Base-by-base conservation (phyloP, 2,329 filamentous ascomycete genomes). In the Colletotrichum sp. region DNA sequence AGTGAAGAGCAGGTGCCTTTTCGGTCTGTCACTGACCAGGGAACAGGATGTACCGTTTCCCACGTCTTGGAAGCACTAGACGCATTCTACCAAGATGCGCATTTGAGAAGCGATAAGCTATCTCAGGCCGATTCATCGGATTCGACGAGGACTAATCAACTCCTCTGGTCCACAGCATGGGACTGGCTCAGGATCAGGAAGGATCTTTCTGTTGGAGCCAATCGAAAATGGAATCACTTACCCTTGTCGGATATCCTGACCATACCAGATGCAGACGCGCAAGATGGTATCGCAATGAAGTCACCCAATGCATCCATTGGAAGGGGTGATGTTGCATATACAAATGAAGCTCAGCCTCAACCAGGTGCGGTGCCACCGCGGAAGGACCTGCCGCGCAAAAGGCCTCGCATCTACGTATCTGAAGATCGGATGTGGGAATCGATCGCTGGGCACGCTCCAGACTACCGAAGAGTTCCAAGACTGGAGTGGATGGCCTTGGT, bases 401-500 rank as follows among this genome's bases (percentile, higher is more conserved):
- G 81, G 34, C 81, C 82, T 59, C 80, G 83, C 13, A 82, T 93
- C 3, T 88, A 87, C 72, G 88, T 90, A 16, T 88, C 89, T 0
- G 88, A 92, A 77, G 87, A 90, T 64, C 88, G 88, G 6, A 88
- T 92, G 81, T 93, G 92, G 92, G 87, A 89, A 80, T 88, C 88
- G 5, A 84, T 93, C 64, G 89, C 91, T 26, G 91, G 91, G 15
- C 92, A 93, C 81, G 87, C 87, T 8, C 85, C 90, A 12, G 91
- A 93, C 80, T 86, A 89, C 79, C 92, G 91, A 80, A 88, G 89
- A 72, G 84, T 92, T 5, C 90, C 91, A 3, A 86, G 86, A 13
- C 89, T 90, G 13, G 91, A 92, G 82, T 93, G 91, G 91, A 86
- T 89, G 77, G 86, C 90, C 4, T 85, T 93, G 10, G 84, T 91